Evolutionary conservation across 306 rosid genomes (phyloP).

Genomic region (Prunus mongolica): DNA sequence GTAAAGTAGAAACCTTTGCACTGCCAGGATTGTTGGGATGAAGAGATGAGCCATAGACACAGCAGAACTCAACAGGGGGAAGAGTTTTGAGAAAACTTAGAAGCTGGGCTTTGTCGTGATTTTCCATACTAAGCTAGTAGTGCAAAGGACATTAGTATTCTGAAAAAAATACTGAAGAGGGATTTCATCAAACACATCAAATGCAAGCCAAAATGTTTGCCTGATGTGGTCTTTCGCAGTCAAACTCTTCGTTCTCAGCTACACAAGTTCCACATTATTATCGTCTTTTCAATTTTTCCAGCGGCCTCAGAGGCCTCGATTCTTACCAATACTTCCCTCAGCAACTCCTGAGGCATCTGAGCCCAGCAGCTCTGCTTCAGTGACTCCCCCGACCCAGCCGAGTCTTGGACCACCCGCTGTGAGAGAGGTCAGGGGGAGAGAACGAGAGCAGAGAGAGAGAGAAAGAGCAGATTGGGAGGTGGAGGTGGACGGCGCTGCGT

Average conservation of each 20-base stretch:
- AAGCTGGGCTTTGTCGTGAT: slow-evolving; percentile 21
- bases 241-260: not conserved
- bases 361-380: slow-evolving; percentile 80
- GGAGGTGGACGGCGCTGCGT: no score
- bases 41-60: slow-evolving; percentile 49
- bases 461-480: no score
- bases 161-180: slow-evolving; percentile 5
- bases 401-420: slow-evolving; percentile 56
- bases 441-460: no score
- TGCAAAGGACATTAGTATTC: not conserved
- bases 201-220: not conserved
- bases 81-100: slow-evolving; percentile 31
- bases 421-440: slow-evolving; percentile 40
- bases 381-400: slow-evolving; percentile 18
- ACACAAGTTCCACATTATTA: not conserved
- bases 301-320: slow-evolving; percentile 71
- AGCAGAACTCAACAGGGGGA: slow-evolving; percentile 54
- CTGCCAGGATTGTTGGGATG: slow-evolving; percentile 43
- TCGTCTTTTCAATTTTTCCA: not conserved
- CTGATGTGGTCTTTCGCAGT: not conserved
- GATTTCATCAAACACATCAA: slow-evolving; percentile 20
- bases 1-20: slow-evolving; percentile 14
- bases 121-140: slow-evolving; percentile 20
- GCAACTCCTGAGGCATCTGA: slow-evolving; percentile 86
- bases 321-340: slow-evolving; percentile 68